Base-by-base conservation (phyloP, 2,329 filamentous ascomycete species). In the Colletotrichum theobromicola region DNA sequence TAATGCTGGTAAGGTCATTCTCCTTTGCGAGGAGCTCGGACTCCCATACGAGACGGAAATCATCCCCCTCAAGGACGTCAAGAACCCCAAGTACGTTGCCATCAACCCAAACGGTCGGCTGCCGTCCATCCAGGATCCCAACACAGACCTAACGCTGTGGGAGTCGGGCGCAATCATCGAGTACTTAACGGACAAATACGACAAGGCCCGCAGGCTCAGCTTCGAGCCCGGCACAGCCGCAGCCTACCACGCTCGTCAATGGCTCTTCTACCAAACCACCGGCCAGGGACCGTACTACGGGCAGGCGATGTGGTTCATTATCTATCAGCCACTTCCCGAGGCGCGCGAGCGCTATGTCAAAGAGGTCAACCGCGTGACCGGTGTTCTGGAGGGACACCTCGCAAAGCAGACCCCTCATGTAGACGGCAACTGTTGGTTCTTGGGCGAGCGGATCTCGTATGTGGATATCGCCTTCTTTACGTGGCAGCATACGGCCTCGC, bases 221-320 rank as follows among this genome's bases (percentile, higher is more conserved):
- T 77, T 76, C 75, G 24, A 32, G 72, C 60, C 46, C 12, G 68
- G 68, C 32, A 37, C 67, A 26, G 62, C 53, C 30, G 71, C 75
- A 18, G 50, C 63, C 67, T 53, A 77, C 34, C 73, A 72, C 30
- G 58, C 80, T 58, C 82, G 82, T 76, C 83, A 85, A 77, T 84
- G 80, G 73, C 77, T 84, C 13, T 78, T 82, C 77, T 84, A 85
- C 72, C 84, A 85, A 64, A 81, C 81, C 76, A 84, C 82, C 18
- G 84, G 84, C 16, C 84, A 85, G 77, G 84, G 84, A 1, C 84
- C 84, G 3, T 85, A 85, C 71, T 85, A 77, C 60, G 82, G 83
- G 58, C 83, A 81, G 77, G 77, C 75, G 24, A 72, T 77, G 9
- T 84, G 82, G 82, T 84, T 82, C 73, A 74, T 77, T 72, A 74